phyloP scores from a whole-genome alignment of 192 early-diverging fungal genomes.

The Rhizophagus sp. region DNA sequence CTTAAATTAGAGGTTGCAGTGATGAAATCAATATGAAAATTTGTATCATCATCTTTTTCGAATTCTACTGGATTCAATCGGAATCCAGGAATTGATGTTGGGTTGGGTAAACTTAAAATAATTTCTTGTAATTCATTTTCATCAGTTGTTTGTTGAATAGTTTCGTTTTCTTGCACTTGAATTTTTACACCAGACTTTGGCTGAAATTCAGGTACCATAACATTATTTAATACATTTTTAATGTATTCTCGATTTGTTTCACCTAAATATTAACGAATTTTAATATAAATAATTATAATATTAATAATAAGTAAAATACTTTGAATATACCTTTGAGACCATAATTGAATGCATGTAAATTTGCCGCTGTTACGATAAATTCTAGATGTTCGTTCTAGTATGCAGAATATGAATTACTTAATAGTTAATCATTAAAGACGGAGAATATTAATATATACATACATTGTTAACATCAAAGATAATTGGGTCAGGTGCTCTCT shows the following conservation, averaged over 20 bases:
- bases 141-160: conserved; percentile 51
- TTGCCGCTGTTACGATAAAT: conserved; percentile 89
- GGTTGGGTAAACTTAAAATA: conserved; percentile 67
- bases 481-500: conserved; percentile 86
- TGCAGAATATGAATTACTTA: neutral
- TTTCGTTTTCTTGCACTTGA: conserved; percentile 90
- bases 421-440: neutral
- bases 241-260: conserved; percentile 74
- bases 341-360: conserved; percentile 96
- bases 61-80: conserved; percentile 92
- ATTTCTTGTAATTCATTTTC: conserved; percentile 65
- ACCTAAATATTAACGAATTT: conserved; percentile 38
- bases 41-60: conserved; percentile 66
- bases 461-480: conserved; percentile 77
- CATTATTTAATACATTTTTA: conserved; percentile 53
- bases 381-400: conserved; percentile 73
- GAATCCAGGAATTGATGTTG: conserved; percentile 78
- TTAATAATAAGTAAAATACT: neutral
- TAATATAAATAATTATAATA: conserved; percentile 46
- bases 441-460: conserved; percentile 23
- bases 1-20: conserved; percentile 94
- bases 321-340: conserved; percentile 70
- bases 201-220: conserved; percentile 78
- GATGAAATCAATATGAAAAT: conserved; percentile 80
- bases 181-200: conserved; percentile 96